phyloP scores from a whole-genome alignment of 768 basidiomycete genomes.

The Boletus speciosus region DNA sequence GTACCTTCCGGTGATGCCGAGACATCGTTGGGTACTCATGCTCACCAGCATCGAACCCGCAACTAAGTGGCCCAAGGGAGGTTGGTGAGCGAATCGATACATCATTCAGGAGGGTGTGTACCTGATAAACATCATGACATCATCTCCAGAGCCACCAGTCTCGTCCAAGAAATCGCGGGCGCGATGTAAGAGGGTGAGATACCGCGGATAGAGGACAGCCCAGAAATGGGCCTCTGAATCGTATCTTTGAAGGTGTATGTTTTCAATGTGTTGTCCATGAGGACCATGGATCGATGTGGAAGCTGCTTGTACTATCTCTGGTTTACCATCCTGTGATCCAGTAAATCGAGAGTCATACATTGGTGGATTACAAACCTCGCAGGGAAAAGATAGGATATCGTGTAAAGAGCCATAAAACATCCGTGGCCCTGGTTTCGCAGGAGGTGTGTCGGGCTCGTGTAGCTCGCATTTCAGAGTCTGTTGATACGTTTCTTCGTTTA shows the following conservation, averaged over 20 bases:
- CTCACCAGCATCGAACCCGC: slow-evolving; percentile 93
- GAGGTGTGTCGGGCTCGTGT: slow-evolving; percentile 22
- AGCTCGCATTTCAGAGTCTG: slow-evolving; percentile 54
- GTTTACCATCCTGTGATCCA: slow-evolving; percentile 68
- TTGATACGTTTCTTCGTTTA: slow-evolving; percentile 84
- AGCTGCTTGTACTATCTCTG: slow-evolving; percentile 77
- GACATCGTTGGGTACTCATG: slow-evolving; percentile 92
- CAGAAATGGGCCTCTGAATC: not conserved
- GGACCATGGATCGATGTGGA: slow-evolving; percentile 39
- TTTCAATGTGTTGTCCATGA: slow-evolving; percentile 29
- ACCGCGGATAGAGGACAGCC: slow-evolving; percentile 57
- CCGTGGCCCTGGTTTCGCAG: slow-evolving; percentile 45
- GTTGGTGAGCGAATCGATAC: not conserved
- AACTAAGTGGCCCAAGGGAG: slow-evolving; percentile 41
- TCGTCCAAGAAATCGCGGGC: slow-evolving; percentile 68
- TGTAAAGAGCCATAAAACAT: slow-evolving; percentile 93
- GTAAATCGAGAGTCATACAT: not conserved
- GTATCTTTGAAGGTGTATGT: slow-evolving; percentile 10
- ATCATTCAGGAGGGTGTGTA: slow-evolving; percentile 21
- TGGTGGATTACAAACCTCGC: slow-evolving; percentile 55
- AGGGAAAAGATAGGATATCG: slow-evolving; percentile 88
- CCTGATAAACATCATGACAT: slow-evolving; percentile 88
- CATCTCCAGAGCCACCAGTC: slow-evolving; percentile 62
- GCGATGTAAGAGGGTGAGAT: slow-evolving; percentile 56
- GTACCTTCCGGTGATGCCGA: slow-evolving; percentile 85